A percentile compares a stretch with the other conserved stretches of the same genome.
Evolutionary conservation across 1,284 basidiomycete genomes (phyloP).

Genomic region (Trichosporon sp.): DNA sequence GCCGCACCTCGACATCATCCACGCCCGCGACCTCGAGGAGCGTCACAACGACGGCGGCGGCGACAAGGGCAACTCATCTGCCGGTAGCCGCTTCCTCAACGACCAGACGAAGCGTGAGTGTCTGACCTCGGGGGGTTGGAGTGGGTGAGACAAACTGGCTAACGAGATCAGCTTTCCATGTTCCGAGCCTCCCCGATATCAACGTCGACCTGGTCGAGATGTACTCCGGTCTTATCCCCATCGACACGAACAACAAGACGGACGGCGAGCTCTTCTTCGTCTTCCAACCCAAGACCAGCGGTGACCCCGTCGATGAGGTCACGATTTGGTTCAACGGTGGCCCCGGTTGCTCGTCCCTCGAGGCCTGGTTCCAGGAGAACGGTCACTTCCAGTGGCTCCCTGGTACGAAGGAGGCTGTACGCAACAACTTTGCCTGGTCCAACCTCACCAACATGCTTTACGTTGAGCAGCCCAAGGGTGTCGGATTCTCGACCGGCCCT

Average conservation of each 20-base stretch:
- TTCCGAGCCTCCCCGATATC: slow-evolving; percentile 30
- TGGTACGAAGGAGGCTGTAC: slow-evolving; percentile 52
- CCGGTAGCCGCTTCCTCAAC: slow-evolving; percentile 4
- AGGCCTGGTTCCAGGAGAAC: slow-evolving; percentile 77
- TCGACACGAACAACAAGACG: slow-evolving; percentile 30
- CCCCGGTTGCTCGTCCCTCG: slow-evolving; percentile 67
- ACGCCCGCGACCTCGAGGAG: not conserved
- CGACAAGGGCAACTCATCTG: not conserved
- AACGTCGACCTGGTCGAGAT: slow-evolving; percentile 30
- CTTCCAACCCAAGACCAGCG: slow-evolving; percentile 33
- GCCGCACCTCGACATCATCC: not conserved
- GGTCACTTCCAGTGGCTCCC: slow-evolving; percentile 11
- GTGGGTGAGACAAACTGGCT: not conserved
- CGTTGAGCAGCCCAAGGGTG: slow-evolving; percentile 73
- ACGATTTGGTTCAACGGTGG: slow-evolving; percentile 40
- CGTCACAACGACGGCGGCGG: not conserved
- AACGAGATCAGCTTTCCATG: slow-evolving; percentile 26
- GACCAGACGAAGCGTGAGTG: slow-evolving; percentile 23
- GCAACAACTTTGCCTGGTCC: slow-evolving; percentile 70
- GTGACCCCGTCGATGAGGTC: slow-evolving; percentile 36
- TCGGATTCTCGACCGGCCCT: slow-evolving; percentile 73
- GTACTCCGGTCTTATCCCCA: slow-evolving; percentile 34
- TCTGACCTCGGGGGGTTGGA: no score
- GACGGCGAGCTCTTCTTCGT: slow-evolving; percentile 35
- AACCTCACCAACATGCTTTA: slow-evolving; percentile 61